A percentile compares a stretch with the other conserved stretches of the same genome.
Conservation (phyloP, 345 rosid species). For the Corymbia maculata region DNA sequence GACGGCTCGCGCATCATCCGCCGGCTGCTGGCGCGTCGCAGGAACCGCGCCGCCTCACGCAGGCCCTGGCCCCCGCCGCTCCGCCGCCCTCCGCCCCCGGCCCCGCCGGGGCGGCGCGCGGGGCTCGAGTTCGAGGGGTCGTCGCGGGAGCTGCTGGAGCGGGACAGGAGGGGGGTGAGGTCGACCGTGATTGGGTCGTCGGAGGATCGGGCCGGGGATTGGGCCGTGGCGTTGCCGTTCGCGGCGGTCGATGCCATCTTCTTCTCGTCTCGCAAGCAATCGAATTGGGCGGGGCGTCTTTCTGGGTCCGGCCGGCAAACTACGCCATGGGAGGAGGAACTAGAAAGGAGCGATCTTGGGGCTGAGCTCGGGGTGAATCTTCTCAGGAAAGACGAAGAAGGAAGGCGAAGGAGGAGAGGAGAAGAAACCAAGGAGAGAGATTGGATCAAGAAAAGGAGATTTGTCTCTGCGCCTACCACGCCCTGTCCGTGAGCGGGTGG, state of each 20-base stretch:
- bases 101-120: slow-evolving; percentile 15
- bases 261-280: not conserved
- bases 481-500: not conserved
- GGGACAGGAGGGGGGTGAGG: slow-evolving; percentile 50
- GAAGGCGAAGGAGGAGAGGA: not conserved
- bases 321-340: not conserved
- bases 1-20: slow-evolving; percentile 91
- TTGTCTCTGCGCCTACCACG: not conserved
- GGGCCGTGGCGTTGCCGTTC: not conserved
- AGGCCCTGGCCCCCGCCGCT: slow-evolving; percentile 28
- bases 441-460: not conserved
- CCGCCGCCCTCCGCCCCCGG: slow-evolving; percentile 6
- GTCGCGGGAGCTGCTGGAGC: slow-evolving; percentile 7
- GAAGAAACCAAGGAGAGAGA: accelerated
- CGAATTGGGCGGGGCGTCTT: not conserved
- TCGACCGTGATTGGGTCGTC: slow-evolving; percentile 45
- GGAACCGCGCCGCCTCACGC: slow-evolving; percentile 73
- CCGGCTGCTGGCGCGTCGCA: slow-evolving; percentile 86
- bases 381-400: not conserved
- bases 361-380: not conserved
- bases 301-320: not conserved
- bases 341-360: not conserved
- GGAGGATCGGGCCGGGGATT: slow-evolving; percentile 24
- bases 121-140: not conserved
- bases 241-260: not conserved